Evolutionary conservation across 2,329 filamentous ascomycete genomes (phyloP).

Genomic region (Monilinia fructicola): DNA sequence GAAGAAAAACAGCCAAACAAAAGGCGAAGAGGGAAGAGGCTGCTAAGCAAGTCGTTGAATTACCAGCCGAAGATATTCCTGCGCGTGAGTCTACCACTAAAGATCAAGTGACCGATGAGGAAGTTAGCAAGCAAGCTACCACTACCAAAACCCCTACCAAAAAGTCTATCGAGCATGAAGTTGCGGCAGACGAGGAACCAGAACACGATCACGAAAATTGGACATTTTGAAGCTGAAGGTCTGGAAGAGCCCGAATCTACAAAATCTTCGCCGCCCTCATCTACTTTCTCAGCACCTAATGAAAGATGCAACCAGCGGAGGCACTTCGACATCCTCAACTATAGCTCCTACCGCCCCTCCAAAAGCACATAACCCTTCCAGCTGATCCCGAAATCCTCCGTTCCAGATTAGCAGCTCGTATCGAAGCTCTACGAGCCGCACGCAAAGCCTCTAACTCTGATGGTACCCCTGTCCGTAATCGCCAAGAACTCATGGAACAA

Average conservation of each 20-base stretch:
- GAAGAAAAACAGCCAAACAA: slow-evolving; percentile 50
- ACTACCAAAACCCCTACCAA: slow-evolving; percentile 24
- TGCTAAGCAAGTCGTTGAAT: slow-evolving; percentile 17
- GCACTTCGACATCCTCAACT: slow-evolving; percentile 70
- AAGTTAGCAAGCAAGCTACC: slow-evolving; percentile 25
- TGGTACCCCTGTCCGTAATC: slow-evolving; percentile 77
- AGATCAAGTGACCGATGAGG: neutral
- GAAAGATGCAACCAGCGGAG: slow-evolving; percentile 59
- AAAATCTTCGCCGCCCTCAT: slow-evolving; percentile 45
- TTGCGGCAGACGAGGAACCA: slow-evolving; percentile 35
- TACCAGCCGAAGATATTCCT: slow-evolving; percentile 30
- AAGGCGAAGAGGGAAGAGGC: slow-evolving; percentile 33
- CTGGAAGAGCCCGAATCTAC: slow-evolving; percentile 50
- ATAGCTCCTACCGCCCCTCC: slow-evolving; percentile 59
- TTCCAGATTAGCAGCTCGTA: slow-evolving; percentile 75
- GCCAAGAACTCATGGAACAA: slow-evolving; percentile 89
- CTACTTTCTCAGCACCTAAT: slow-evolving; percentile 60
- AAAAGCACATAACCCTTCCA: slow-evolving; percentile 67
- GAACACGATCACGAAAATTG: slow-evolving; percentile 42
- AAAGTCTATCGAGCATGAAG: slow-evolving; percentile 23
- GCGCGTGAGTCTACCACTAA: slow-evolving; percentile 31
- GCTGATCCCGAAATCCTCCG: slow-evolving; percentile 73
- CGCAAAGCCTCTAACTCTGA: slow-evolving; percentile 85
- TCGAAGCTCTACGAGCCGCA: slow-evolving; percentile 79
- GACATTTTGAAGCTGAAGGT: slow-evolving; percentile 49